phyloP scores from a whole-genome alignment of 441 rosid genomes.

The Corymbia calophylla region DNA sequence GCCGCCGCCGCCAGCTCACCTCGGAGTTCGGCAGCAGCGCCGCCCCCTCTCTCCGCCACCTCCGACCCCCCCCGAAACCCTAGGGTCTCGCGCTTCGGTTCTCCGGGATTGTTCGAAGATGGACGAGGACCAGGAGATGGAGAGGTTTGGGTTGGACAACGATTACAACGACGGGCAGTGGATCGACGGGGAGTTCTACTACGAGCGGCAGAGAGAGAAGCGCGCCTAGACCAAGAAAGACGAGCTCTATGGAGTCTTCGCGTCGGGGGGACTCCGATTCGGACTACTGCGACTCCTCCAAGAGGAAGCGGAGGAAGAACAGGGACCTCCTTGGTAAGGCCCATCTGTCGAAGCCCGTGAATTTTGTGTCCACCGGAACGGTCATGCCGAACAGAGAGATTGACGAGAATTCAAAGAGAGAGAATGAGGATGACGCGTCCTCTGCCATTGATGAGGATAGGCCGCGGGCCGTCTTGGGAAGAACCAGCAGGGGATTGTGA shows the following conservation, averaged over 20 bases:
- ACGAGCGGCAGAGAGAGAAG: slow-evolving; percentile 51
- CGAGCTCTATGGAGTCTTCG: slow-evolving; percentile 60
- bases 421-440: slow-evolving; percentile 18
- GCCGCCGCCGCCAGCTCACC: rapidly evolving
- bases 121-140: slow-evolving; percentile 87
- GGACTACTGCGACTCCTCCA: slow-evolving; percentile 26
- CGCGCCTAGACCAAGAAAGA: slow-evolving; percentile 61
- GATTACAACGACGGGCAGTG: slow-evolving; percentile 72
- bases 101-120: slow-evolving; percentile 2
- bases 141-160: slow-evolving; percentile 67
- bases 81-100: neutral
- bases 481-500: no score
- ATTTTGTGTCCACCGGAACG: slow-evolving; percentile 58
- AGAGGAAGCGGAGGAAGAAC: slow-evolving; percentile 41
- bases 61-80: neutral
- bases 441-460: slow-evolving; percentile 14
- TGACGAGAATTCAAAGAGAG: slow-evolving; percentile 41
- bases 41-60: neutral
- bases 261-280: slow-evolving; percentile 43
- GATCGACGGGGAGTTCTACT: slow-evolving; percentile 57
- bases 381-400: slow-evolving; percentile 64
- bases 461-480: no score
- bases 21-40: neutral
- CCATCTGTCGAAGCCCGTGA: slow-evolving; percentile 73
- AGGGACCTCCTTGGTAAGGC: slow-evolving; percentile 33